Base-by-base conservation (phyloP, 2,329 filamentous ascomycete species). In the Kalaharituber pfeilii region DNA sequence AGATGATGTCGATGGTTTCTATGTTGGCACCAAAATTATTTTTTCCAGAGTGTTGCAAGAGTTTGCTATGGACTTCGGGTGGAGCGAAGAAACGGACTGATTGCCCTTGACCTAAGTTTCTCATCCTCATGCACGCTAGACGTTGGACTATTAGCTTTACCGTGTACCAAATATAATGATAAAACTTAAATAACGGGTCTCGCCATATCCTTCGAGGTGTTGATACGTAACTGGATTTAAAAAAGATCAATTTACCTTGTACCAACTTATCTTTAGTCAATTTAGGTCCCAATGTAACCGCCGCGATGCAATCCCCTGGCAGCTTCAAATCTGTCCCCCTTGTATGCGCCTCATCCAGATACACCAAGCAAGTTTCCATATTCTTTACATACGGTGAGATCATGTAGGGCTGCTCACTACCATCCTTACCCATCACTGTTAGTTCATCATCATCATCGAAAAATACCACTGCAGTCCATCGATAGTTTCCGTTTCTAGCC, bases 261-360 rank as follows among this genome's bases (percentile, higher is more conserved):
- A 80, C 76, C 0, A 86, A 64, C 8, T 74, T 69, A 57, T 88
- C 84, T 56, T 87, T 88, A 0, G 78, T 81, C 0, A 86, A 59
- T 5, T 71, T 70, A 0, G 79, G 71, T 0, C 83, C 82, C 0
- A 89, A 65, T 0, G 81, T 86, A 0, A 88, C 78, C 0, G 78
- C 77, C 0, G 82, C 84, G 3, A 36, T 18, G 0, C 77, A 70
- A 60, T 80, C 81, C n/a, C 72, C 5, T 0, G 80, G 82, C 0
- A 86, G 66, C 29, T 74, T 75, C 0, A 88, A 63, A 57, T 88
- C 82, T 0, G 75, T 85, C 0, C 84, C 82, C 54, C 82, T 67
- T 0, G 82, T 84, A 57, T 87, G 82, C 0, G 75, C 73, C 56
- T 88, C 78, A 52, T 87, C 83, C 0, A 89, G 69, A 51, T 80